Evolutionary conservation across 169 alveolate species (phyloP), one percentile per base, ranked within the genome.

Genomic region (Plasmodium vivax): DNA sequence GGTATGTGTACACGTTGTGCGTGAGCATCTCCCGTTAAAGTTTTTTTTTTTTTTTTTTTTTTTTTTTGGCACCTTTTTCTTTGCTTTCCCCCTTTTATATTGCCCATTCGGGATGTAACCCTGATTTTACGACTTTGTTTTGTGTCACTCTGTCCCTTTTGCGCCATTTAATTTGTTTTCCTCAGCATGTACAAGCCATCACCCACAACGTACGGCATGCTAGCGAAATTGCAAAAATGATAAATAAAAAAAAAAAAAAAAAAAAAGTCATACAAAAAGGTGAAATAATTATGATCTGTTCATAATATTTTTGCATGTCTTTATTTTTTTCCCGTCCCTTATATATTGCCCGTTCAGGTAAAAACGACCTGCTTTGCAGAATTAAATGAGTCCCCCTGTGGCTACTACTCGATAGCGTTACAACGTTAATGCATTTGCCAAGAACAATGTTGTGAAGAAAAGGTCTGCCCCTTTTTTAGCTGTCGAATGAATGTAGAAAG

Each of bases 221-320:
- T 68, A 68, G 77, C 77, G 41, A 68, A 68, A 68, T 68, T 30
- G 62, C 7, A 62, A 43, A 19, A 80, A 43, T 9, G 23, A 36
- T 43, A 38, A 77, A 4, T 34, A 77, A 38, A 38, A 34, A 38
- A 34, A 19, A 77, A 75, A 1, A 36, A 14, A 79, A 38, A 80
- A 80, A 68, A 68, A 68, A 68, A 68, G 38, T 68, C 77, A 80
- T 80, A 8, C 32, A 43, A 80, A 80, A 80, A 80, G 47, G 51
- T 43, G 85, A 80, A 80, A 80, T 80, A 80, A 80, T 80, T 80
- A 80, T 80, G 85, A 80, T 14, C 85, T 80, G 85, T 80, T 80
- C 85, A 80, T 80, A 80, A 41, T 16, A 80, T 27, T 80, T 80
- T 80, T 32, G 56, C 71, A 43, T 80, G 73, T 80, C 71, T 80